phyloP scores from a whole-genome alignment of 352 stramenopile species.

The Globisporangium paddicum region DNA sequence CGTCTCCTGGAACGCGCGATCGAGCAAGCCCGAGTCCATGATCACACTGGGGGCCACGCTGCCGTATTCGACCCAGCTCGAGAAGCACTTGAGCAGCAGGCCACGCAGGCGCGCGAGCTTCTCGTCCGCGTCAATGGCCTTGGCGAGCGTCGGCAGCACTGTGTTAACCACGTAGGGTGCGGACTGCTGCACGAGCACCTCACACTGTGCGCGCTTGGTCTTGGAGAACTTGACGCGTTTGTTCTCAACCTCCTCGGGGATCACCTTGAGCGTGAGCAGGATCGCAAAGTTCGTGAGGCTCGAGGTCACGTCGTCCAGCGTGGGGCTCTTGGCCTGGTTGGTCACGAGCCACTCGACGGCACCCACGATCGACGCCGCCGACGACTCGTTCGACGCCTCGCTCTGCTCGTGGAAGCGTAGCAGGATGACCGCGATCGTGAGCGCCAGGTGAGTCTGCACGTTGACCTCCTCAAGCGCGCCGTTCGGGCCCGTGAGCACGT shows the following conservation, averaged over 20 bases:
- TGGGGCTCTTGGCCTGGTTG: slow-evolving; percentile 49
- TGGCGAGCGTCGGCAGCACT: slow-evolving; percentile 53
- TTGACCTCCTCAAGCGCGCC: slow-evolving; percentile 44
- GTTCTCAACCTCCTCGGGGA: slow-evolving; percentile 76
- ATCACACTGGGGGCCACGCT: slow-evolving; percentile 45
- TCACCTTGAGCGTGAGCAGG: slow-evolving; percentile 65
- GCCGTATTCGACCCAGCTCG: slow-evolving; percentile 75
- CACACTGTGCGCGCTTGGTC: slow-evolving; percentile 50
- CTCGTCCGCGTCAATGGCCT: slow-evolving; percentile 48
- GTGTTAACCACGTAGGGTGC: slow-evolving; percentile 52
- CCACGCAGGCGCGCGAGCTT: slow-evolving; percentile 37
- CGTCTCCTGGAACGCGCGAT: slow-evolving; percentile 56
- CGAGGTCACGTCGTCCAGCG: slow-evolving; percentile 32
- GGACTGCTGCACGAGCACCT: slow-evolving; percentile 64
- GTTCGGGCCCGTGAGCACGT: slow-evolving; percentile 60
- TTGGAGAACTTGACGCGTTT: slow-evolving; percentile 78
- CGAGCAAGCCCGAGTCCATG: slow-evolving; percentile 54
- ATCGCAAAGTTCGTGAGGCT: slow-evolving; percentile 71
- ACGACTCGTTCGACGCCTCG: slow-evolving; percentile 11
- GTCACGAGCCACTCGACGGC: slow-evolving; percentile 74
- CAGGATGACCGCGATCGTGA: slow-evolving; percentile 75
- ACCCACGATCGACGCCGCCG: slow-evolving; percentile 34
- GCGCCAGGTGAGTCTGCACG: slow-evolving; percentile 66
- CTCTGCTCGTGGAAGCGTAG: slow-evolving; percentile 72
- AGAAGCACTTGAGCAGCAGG: slow-evolving; percentile 56